Evolutionary conservation across 1,284 basidiomycete genomes (phyloP).

Genomic region (Leccinum fallax): DNA sequence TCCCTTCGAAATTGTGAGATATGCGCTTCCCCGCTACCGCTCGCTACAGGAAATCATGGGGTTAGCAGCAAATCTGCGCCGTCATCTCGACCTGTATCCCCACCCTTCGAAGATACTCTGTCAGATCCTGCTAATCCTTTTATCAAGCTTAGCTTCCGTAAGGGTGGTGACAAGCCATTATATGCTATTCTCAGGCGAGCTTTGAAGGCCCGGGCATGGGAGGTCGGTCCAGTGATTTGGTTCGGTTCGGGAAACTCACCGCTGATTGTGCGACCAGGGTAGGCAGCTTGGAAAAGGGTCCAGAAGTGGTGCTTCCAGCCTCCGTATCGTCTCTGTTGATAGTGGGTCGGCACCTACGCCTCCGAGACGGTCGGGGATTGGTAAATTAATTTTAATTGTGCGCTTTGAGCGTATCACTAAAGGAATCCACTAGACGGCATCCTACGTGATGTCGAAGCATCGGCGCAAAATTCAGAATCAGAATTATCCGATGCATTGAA

Average conservation of each 20-base stretch:
- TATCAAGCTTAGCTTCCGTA: conserved; percentile 86
- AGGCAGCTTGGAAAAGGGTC: conserved; percentile 31
- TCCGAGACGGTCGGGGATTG: conserved; percentile 31
- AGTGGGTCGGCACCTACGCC: conserved; percentile 16
- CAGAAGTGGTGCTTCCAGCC: conserved; percentile 28
- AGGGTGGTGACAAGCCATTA: conserved; percentile 85
- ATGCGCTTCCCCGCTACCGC: conserved; percentile 70
- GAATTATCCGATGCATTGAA: conserved; percentile 81
- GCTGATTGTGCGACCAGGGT: conserved; percentile 21
- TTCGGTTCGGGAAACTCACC: not conserved
- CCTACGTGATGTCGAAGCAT: conserved; percentile 68
- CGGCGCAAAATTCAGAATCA: conserved; percentile 63
- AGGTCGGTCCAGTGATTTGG: conserved; percentile 45
- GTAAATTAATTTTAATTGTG: conserved; percentile 15
- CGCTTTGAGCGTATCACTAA: not conserved
- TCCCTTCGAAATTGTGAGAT: conserved; percentile 84
- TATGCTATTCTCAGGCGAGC: conserved; percentile 81
- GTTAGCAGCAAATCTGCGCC: conserved; percentile 58
- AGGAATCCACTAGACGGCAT: conserved; percentile 68
- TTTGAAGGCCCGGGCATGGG: conserved; percentile 83
- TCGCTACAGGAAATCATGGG: conserved; percentile 28
- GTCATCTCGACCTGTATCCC: conserved; percentile 57
- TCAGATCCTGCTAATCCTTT: conserved; percentile 40
- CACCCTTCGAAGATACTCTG: conserved; percentile 40
- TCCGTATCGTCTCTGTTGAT: conserved; percentile 20